These are phyloP conservation scores for Pseudogymnoascus sp. DNA, from an alignment of 2,329 filamentous ascomycete species.

Conservation along the genomic window DNA sequence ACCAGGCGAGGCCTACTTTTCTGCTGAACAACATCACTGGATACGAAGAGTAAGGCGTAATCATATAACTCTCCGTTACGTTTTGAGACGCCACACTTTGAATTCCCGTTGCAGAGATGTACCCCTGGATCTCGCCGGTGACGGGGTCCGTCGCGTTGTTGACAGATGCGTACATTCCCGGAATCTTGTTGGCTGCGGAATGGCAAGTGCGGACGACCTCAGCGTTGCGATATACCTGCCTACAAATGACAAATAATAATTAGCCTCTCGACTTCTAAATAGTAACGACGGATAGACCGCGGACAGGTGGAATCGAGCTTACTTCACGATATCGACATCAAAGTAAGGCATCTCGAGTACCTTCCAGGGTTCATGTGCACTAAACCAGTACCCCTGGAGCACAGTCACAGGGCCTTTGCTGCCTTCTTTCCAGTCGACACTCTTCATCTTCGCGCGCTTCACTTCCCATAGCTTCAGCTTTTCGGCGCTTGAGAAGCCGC, in stretches of 20 bases:
- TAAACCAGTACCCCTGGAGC: slow-evolving; percentile 28
- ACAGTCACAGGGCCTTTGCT: slow-evolving; percentile 34
- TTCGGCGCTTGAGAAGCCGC: slow-evolving; percentile 26
- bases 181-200: slow-evolving; percentile 30
- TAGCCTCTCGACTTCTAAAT: not conserved
- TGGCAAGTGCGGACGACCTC: slow-evolving; percentile 36
- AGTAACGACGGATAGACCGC: not conserved
- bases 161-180: slow-evolving; percentile 35
- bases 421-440: slow-evolving; percentile 30
- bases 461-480: slow-evolving; percentile 31
- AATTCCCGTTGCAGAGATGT: slow-evolving; percentile 35
- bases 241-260: slow-evolving; percentile 11
- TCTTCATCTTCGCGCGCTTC: slow-evolving; percentile 32
- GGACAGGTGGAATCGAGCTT: not conserved
- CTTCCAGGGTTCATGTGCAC: slow-evolving; percentile 35
- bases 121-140: slow-evolving; percentile 31
- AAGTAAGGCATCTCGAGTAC: slow-evolving; percentile 36
- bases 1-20: slow-evolving; percentile 34
- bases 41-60: slow-evolving; percentile 30
- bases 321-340: slow-evolving; percentile 33
- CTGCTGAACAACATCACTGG: slow-evolving; percentile 27
- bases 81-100: slow-evolving; percentile 33
- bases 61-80: slow-evolving; percentile 33
- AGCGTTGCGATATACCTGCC: slow-evolving; percentile 32
- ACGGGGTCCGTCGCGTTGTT: slow-evolving; percentile 34